Conservation (phyloP, 768 basidiomycete genomes). For the Hygrocybe coccinea region DNA sequence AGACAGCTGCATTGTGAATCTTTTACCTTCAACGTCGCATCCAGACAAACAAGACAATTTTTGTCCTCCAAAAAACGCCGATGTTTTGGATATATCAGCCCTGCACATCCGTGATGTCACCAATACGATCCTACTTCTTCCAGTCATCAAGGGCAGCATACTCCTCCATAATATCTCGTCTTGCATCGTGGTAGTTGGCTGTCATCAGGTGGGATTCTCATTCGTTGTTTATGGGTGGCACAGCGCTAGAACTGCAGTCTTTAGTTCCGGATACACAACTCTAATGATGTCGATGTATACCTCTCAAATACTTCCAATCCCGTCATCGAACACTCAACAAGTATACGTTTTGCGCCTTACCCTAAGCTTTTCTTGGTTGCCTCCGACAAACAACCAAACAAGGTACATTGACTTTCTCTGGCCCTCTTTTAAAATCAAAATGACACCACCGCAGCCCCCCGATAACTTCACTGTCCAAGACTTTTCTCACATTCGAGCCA, state of each 20-base stretch:
- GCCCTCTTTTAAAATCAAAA: neutral
- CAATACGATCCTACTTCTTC: conserved; percentile 61
- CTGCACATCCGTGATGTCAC: conserved; percentile 60
- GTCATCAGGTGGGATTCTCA: conserved; percentile 64
- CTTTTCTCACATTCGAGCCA: conserved; percentile 75
- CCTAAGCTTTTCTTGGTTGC: conserved; percentile 35
- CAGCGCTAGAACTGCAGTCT: neutral
- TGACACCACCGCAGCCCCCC: conserved; percentile 22
- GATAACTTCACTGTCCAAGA: conserved; percentile 62
- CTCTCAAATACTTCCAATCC: conserved; percentile 67
- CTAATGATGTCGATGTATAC: conserved; percentile 58
- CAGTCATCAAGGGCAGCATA: conserved; percentile 63
- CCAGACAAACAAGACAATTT: neutral
- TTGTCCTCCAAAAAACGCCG: conserved; percentile 8
- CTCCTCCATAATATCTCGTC: conserved; percentile 59
- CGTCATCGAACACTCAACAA: conserved; percentile 69
- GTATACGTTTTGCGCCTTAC: conserved; percentile 61
- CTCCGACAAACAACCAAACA: conserved; percentile 1
- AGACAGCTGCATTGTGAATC: conserved; percentile 64
- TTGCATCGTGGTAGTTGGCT: conserved; percentile 65
- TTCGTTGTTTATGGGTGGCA: neutral
- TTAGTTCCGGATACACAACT: conserved; percentile 87
- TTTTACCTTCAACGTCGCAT: conserved; percentile 34
- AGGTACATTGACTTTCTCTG: conserved; percentile 10
- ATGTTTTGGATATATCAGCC: conserved; percentile 40